Conservation (phyloP, 2,329 filamentous ascomycete species). For the Ophiocordyceps robertsii region DNA sequence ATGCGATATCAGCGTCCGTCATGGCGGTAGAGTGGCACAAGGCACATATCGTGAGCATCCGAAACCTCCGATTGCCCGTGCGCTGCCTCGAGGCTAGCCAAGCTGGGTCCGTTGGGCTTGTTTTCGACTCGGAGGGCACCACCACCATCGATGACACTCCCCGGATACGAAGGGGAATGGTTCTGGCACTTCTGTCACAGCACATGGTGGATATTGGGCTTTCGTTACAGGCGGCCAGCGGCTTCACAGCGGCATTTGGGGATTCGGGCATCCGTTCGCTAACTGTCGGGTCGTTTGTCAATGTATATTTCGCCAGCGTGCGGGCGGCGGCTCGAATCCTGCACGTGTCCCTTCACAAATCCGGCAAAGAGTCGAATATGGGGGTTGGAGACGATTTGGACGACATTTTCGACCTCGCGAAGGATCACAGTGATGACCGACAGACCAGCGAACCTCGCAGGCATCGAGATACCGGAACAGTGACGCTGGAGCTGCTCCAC, state of each 20-base stretch:
- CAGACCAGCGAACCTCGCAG: slow-evolving; percentile 10
- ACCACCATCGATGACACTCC: slow-evolving; percentile 12
- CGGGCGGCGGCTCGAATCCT: slow-evolving; percentile 67
- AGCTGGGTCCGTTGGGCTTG: slow-evolving; percentile 76
- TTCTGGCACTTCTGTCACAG: slow-evolving; percentile 51
- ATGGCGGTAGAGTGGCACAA: slow-evolving; percentile 61
- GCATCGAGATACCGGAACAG: slow-evolving; percentile 23
- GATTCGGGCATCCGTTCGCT: slow-evolving; percentile 50
- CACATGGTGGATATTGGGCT: slow-evolving; percentile 42
- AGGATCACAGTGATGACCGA: slow-evolving; percentile 25
- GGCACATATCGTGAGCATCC: slow-evolving; percentile 71
- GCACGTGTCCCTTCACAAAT: slow-evolving; percentile 27
- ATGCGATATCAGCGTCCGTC: slow-evolving; percentile 35
- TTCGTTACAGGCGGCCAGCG: slow-evolving; percentile 51
- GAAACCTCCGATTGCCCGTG: slow-evolving; percentile 77
- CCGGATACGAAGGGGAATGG: slow-evolving; percentile 66
- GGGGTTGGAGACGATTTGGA: slow-evolving; percentile 27
- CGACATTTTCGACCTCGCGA: slow-evolving; percentile 45
- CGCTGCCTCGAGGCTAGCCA: slow-evolving; percentile 64
- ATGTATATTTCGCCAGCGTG: slow-evolving; percentile 80
- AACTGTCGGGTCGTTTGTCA: slow-evolving; percentile 54
- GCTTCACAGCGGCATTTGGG: slow-evolving; percentile 58
- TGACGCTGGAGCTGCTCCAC: slow-evolving; percentile 55
- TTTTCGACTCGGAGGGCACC: slow-evolving; percentile 30
- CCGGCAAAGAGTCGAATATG: slow-evolving; percentile 11